Base-by-base conservation (phyloP, 2,329 filamentous ascomycete genomes). In the Aplosporella prunicola region DNA sequence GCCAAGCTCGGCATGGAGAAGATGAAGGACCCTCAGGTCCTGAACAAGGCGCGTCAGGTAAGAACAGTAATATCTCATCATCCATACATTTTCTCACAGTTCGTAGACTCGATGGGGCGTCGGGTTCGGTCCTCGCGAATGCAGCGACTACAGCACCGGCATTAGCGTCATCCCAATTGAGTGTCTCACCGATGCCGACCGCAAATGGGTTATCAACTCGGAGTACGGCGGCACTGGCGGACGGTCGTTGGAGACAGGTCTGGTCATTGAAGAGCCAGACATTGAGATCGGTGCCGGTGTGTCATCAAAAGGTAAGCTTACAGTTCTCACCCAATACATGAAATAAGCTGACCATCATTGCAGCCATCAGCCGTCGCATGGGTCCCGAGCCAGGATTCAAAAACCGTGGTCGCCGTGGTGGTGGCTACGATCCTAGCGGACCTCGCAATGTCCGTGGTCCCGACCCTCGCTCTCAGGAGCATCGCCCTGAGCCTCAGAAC, bases 251-350 rank as follows among this genome's bases (percentile, higher is more conserved):
- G 80, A 87, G 53, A 69, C 75, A 10, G 87, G 88, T 27, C 76
- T 98, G 64, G 82, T 88, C 5, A 82, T 98, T 17, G 91, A 98
- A 58, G 91, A 98, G 62, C 91, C 91, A 3, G 91, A 98, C 55
- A 98, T 98, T 51, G 91, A 98, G 62, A 98, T 98, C 41, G 91
- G 91, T 36, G 88, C 89, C 13, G 91, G 91, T 39, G 93, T 98
- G 10, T 95, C 88, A 13, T 95, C 87, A 28, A 98, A 98, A 68
- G 27, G 31, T 40, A 28, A 9, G 8, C n/a, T 14, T 10, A n/a
- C 9, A 31, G 27, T 28, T 27, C 13, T 3, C 16, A n/a, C 11
- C 17, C 5, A 5, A 45, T 56, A 40, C 56, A 22, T 59, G 56
- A 56, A 13, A 59, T 9, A 9, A 11, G 26, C 8, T 25, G 8